Base-by-base conservation (phyloP, 352 stramenopile genomes). In the Globisporangium heterothallicum region DNA sequence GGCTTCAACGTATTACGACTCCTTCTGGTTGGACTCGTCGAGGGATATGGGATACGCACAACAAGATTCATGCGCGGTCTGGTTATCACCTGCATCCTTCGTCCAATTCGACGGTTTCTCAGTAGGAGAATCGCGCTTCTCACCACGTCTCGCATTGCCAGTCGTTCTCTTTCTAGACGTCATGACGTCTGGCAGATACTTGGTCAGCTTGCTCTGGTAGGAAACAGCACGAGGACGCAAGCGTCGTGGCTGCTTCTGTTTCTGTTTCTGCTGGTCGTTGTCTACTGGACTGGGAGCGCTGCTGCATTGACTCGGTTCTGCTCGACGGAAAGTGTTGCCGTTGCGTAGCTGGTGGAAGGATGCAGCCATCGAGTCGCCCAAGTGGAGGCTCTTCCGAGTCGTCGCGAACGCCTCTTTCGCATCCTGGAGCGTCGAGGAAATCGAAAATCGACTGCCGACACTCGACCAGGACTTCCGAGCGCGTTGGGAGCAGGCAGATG, bases 321-420 rank as follows among this genome's bases (percentile, higher is more conserved):
- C n/a, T n/a, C n/a, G n/a, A n/a, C n/a, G n/a, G n/a, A n/a, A n/a
- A n/a, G n/a, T n/a, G n/a, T n/a, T n/a, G 19, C 22, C 19, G 22
- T n/a, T 16, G 0, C 42, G 42, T 12, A 32, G 42, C 6, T 18
- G 42, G 4, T 47, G 42, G 12, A 47, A 14, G 21, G 22, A 47
- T 9, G 42, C 42, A 9, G 22, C 42, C 21, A 47, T 27, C 22
- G 42, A 47, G 32, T 35, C 42, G 42, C 42, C 32, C 42, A 29
- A 19, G n/a, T 27, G 21, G 21, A 27, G 12, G 9, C 42, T 38
- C 32, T 38, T 38, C 12, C 32, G 32, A 10, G 32, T 38, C 3
- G 32, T 18, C n/a, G 32, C 32, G n/a, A 47, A 27, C 22, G 42
- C 42, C 12, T 47, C 21, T 19, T 27, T 25, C 22, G 42, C 42